Conservation (phyloP, 208 protist species). For the Crithidia thermophila region DNA sequence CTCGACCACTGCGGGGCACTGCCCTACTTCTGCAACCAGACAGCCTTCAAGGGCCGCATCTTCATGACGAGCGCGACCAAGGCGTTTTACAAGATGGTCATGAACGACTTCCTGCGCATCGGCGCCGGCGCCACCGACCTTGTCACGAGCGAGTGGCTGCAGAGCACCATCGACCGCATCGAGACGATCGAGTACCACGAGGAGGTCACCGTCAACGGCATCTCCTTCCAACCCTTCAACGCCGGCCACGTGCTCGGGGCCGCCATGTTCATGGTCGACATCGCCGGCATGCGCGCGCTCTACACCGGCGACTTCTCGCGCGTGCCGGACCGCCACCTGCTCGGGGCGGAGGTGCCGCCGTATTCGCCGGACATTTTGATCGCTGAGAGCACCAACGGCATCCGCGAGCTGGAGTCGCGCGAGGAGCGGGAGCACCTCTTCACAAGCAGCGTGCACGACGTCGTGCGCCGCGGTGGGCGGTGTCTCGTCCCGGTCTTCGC, state of each 20-base stretch:
- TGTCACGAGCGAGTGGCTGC: conserved; percentile 95
- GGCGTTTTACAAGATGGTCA: conserved; percentile 97
- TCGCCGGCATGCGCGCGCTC: conserved; percentile 96
- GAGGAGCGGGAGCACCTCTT: conserved; percentile 97
- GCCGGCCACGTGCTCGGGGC: conserved; percentile 98
- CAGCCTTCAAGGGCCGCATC: conserved; percentile 95
- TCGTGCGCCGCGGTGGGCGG: conserved; percentile 94
- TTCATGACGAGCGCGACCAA: conserved; percentile 99
- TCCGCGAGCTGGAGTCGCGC: conserved; percentile 94
- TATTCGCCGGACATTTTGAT: conserved; percentile 97
- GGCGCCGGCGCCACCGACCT: conserved; percentile 85
- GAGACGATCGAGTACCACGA: conserved; percentile 98
- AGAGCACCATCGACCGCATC: conserved; percentile 95
- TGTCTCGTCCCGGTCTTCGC: conserved; percentile 99
- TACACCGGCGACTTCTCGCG: conserved; percentile 99
- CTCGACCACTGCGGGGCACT: conserved; percentile 97
- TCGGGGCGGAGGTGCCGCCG: conserved; percentile 96
- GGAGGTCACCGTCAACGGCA: conserved; percentile 94
- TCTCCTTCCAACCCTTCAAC: conserved; percentile 98
- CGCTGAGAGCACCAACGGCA: conserved; percentile 98
- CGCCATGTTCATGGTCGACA: conserved; percentile 99
- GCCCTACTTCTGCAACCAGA: conserved; percentile 97
- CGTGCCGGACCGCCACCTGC: conserved; percentile 98
- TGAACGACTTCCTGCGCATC: conserved; percentile 97
- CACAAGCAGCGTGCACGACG: conserved; percentile 91